phyloP scores from a whole-genome alignment of 1,284 basidiomycete species.

The Xanthoconium separans region DNA sequence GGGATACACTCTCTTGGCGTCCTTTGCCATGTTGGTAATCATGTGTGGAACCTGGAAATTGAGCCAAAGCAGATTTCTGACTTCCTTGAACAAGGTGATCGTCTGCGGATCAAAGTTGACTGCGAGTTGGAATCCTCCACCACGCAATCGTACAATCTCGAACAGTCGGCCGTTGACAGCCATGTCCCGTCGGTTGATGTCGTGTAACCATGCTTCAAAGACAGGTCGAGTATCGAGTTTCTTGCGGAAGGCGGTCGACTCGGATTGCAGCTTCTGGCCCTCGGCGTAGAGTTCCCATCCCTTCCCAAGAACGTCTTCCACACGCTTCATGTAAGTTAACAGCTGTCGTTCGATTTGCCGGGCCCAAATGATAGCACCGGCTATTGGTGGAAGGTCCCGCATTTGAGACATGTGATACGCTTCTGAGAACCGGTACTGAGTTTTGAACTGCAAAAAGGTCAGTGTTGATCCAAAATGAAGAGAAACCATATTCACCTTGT shows the following conservation, averaged over 20 bases:
- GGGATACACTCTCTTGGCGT: conserved; percentile 96
- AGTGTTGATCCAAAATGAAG: conserved; percentile 3
- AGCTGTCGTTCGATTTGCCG: conserved; percentile 97
- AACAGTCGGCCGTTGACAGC: conserved; percentile 95
- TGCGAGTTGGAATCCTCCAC: conserved; percentile 82
- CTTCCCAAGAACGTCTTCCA: conserved; percentile 97
- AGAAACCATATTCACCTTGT: conserved; percentile 60
- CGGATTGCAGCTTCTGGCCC: conserved; percentile 93
- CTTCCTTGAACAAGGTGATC: conserved; percentile 98
- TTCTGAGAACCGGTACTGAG: conserved; percentile 92
- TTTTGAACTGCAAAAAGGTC: conserved; percentile 67
- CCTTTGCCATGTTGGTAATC: conserved; percentile 95
- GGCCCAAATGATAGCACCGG: conserved; percentile 98
- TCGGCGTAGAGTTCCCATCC: conserved; percentile 99
- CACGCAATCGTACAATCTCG: conserved; percentile 85
- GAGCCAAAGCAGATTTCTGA: conserved; percentile 93
- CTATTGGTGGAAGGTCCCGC: conserved; percentile 95
- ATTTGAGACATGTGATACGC: conserved; percentile 98
- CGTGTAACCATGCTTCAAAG: conserved; percentile 95
- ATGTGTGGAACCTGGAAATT: conserved; percentile 94
- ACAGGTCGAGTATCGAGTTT: conserved; percentile 95
- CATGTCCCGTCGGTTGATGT: conserved; percentile 92
- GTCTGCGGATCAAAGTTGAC: conserved; percentile 99
- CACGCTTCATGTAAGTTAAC: conserved; percentile 97
- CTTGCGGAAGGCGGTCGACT: conserved; percentile 89